Percentiles rank a stretch among this genome's conserved stretches.
These are phyloP conservation scores for Selenicereus undatus DNA, from an alignment of 148 eudicot genomes.

Conservation along the genomic window DNA sequence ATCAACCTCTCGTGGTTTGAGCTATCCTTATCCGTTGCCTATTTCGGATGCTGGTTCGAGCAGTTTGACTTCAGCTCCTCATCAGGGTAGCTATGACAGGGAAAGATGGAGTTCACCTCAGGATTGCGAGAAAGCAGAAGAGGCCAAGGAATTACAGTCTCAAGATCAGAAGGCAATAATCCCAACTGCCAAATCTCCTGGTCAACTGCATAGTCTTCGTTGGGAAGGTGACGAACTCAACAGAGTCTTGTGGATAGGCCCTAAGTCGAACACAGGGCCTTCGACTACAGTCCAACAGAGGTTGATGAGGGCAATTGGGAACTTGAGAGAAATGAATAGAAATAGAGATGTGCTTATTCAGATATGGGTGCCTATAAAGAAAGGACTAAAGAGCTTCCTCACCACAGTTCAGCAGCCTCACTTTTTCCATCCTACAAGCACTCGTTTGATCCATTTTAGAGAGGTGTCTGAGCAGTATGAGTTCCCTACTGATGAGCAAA, in stretches of 20 bases:
- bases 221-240: conserved; percentile 40
- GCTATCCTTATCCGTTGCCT: conserved; percentile 32
- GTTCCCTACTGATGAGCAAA: conserved; percentile 59
- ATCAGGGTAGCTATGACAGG: conserved; percentile 26
- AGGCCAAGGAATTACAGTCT: conserved; percentile 19
- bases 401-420: conserved; percentile 44
- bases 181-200: conserved; percentile 17
- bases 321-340: conserved; percentile 28
- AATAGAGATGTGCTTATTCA: conserved; percentile 54
- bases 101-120: conserved; percentile 29
- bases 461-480: conserved; percentile 46
- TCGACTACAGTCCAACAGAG: conserved; percentile 31
- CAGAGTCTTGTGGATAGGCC: conserved; percentile 50
- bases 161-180: conserved; percentile 27
- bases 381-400: conserved; percentile 37
- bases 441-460: conserved; percentile 29
- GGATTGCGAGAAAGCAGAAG: conserved; percentile 12
- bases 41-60: conserved; percentile 24
- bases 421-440: conserved; percentile 28
- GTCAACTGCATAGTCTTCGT: conserved; percentile 25
- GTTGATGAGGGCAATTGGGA: conserved; percentile 27
- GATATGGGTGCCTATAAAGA: conserved; percentile 47
- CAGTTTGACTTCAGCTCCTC: conserved; percentile 27
- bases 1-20: conserved; percentile 35
- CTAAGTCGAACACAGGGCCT: conserved; percentile 23